These are phyloP conservation scores for Tylopilus plumbeoviolaceoides DNA, from an alignment of 768 basidiomycete species.

Conservation along the genomic window DNA sequence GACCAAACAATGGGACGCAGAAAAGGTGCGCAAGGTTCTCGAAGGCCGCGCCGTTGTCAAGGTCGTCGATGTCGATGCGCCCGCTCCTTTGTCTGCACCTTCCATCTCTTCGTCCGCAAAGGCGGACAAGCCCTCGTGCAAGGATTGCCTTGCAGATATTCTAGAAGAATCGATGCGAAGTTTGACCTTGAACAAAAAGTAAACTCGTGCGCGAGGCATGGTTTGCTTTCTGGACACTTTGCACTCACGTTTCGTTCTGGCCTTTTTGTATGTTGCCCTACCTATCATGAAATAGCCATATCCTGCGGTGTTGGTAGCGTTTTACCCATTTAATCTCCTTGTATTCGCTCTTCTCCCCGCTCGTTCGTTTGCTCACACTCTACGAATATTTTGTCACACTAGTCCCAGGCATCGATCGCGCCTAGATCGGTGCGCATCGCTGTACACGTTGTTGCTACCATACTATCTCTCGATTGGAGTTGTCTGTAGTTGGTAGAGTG, in stretches of 20 bases:
- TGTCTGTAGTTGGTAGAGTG: slow-evolving; percentile 8
- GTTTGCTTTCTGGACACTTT: not conserved
- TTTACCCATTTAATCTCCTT: slow-evolving; percentile 13
- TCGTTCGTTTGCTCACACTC: slow-evolving; percentile 10
- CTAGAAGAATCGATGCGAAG: slow-evolving; percentile 70
- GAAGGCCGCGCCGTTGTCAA: slow-evolving; percentile 79
- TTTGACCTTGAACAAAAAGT: slow-evolving; percentile 57
- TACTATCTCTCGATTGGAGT: slow-evolving; percentile 16
- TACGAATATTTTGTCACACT: slow-evolving; percentile 12
- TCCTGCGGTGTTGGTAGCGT: not conserved
- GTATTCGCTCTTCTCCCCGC: slow-evolving; percentile 9
- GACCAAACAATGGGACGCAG: slow-evolving; percentile 53
- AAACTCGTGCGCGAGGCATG: not conserved
- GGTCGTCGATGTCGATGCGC: slow-evolving; percentile 69
- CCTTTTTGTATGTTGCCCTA: no score
- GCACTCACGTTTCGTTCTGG: not conserved
- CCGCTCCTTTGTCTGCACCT: slow-evolving; percentile 2
- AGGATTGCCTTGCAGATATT: slow-evolving; percentile 34
- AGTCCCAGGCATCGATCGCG: slow-evolving; percentile 1
- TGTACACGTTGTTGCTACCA: slow-evolving; percentile 6
- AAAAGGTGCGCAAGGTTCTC: slow-evolving; percentile 77
- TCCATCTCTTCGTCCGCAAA: slow-evolving; percentile 10
- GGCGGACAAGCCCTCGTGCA: slow-evolving; percentile 19
- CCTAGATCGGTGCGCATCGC: slow-evolving; percentile 2
- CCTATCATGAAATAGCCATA: no score